phyloP scores from a whole-genome alignment of 306 rosid genomes.

The Glycine latifolia region DNA sequence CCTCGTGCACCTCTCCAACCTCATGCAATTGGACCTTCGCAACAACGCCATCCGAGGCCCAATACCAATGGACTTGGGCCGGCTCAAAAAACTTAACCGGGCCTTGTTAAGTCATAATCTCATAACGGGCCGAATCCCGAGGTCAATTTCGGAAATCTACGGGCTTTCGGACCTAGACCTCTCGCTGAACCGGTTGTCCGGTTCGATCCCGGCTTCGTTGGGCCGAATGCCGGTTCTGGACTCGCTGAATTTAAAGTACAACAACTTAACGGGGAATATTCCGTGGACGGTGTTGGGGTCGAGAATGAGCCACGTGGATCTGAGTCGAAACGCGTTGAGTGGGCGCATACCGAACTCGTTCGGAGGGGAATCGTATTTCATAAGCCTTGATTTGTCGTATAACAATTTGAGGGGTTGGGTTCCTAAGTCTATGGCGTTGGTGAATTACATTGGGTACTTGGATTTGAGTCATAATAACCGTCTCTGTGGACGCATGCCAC shows the following conservation, averaged over 20 bases:
- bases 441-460: constrained; percentile 67
- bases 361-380: constrained; percentile 67
- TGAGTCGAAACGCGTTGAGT: constrained; percentile 66
- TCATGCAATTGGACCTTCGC: constrained; percentile 81
- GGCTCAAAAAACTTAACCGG: constrained; percentile 64
- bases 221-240: constrained; percentile 79
- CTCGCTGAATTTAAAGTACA: constrained; percentile 68
- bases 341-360: constrained; percentile 68
- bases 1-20: constrained; percentile 53
- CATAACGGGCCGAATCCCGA: constrained; percentile 67
- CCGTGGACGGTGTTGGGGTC: constrained; percentile 66
- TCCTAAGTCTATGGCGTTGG: constrained; percentile 59
- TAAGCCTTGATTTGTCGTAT: constrained; percentile 70
- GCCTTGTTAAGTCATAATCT: constrained; percentile 68
- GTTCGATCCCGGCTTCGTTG: constrained; percentile 60
- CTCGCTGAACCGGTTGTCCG: constrained; percentile 68
- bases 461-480: constrained; percentile 86
- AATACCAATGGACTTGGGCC: constrained; percentile 60
- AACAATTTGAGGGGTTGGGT: constrained; percentile 65
- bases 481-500: constrained; percentile 68
- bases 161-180: constrained; percentile 78
- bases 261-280: constrained; percentile 61
- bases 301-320: constrained; percentile 64
- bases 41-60: constrained; percentile 72
- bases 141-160: constrained; percentile 58